These are phyloP conservation scores for Crithidia thermophila DNA, from an alignment of 208 protist species.

Conservation along the genomic window DNA sequence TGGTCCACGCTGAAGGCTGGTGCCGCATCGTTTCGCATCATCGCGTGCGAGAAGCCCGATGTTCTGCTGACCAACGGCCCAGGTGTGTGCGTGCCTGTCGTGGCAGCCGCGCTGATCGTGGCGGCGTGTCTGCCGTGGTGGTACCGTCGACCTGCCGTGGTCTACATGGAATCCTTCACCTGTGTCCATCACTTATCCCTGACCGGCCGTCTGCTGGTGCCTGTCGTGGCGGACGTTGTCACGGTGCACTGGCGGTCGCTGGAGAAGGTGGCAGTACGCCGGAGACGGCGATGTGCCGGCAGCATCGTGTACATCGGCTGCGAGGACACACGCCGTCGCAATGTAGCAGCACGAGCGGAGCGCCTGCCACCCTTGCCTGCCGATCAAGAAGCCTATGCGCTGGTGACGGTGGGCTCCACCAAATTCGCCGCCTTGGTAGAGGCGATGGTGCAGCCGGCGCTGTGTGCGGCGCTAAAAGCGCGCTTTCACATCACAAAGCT, in stretches of 20 bases:
- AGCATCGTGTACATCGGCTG: constrained; percentile 43
- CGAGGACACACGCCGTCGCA: constrained; percentile 2
- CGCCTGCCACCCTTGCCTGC: background rate
- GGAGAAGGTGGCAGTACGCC: constrained; percentile 31
- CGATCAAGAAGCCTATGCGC: constrained; percentile 39
- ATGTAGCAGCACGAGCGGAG: background rate
- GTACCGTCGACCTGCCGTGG: constrained; percentile 57
- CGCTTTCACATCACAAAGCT: constrained; percentile 58
- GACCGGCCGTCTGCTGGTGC: constrained; percentile 70
- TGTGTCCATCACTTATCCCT: constrained; percentile 85
- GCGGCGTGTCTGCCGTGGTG: constrained; percentile 39
- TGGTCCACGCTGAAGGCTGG: constrained; percentile 67
- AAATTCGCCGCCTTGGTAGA: constrained; percentile 73
- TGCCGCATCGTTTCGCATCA: constrained; percentile 27
- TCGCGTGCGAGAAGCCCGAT: constrained; percentile 52
- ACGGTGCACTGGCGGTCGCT: constrained; percentile 82
- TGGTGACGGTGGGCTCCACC: constrained; percentile 92
- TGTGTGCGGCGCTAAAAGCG: constrained; percentile 40
- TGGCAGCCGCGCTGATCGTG: constrained; percentile 57
- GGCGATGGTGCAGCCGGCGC: constrained; percentile 38
- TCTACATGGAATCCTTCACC: constrained; percentile 92
- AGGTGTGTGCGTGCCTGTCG: constrained; percentile 91
- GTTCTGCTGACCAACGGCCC: constrained; percentile 92
- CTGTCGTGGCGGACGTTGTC: constrained; percentile 73
- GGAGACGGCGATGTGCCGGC: constrained; percentile 30